Evolutionary conservation across 352 stramenopile species (phyloP).

Genomic region (Phytophthora ohioensis): DNA sequence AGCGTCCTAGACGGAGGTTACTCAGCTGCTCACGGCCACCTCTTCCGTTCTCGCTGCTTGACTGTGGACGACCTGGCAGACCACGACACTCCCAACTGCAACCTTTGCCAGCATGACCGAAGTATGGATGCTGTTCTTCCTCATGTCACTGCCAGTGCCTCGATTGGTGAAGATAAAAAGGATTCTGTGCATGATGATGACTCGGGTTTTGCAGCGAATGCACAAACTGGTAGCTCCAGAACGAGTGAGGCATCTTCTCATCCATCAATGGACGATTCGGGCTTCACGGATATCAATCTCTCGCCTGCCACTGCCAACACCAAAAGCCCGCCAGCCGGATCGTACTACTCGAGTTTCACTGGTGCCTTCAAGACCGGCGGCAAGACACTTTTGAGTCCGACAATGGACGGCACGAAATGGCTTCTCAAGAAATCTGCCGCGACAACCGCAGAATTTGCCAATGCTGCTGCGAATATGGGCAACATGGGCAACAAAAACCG

Average conservation of each 20-base stretch:
- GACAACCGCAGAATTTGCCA: conserved; percentile 45
- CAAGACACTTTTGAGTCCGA: conserved; percentile 74
- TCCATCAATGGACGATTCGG: conserved; percentile 12
- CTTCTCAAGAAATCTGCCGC: conserved; percentile 71
- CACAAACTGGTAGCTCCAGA: conserved; percentile 24
- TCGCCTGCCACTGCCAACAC: conserved; percentile 19
- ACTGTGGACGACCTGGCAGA: conserved; percentile 78
- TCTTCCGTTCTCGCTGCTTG: conserved; percentile 62
- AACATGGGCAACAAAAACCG: conserved; percentile 40
- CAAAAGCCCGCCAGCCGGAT: conserved; percentile 32
- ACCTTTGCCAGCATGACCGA: conserved; percentile 69
- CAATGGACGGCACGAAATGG: conserved; percentile 77
- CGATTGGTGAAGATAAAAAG: conserved; percentile 19
- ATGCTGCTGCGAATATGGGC: conserved; percentile 33
- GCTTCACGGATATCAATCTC: conserved; percentile 40
- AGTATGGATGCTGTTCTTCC: conserved; percentile 25
- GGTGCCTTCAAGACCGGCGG: conserved; percentile 72
- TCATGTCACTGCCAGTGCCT: neutral
- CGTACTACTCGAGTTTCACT: conserved; percentile 79
- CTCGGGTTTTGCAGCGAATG: conserved; percentile 12
- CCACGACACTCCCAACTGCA: conserved; percentile 70
- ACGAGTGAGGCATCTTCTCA: conserved; percentile 21
- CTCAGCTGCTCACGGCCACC: conserved; percentile 57
- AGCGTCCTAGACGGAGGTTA: conserved; percentile 83
- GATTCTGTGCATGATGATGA: conserved; percentile 23